Evolutionary conservation across 805 yeast species (phyloP), one percentile per base, ranked within the genome.

Genomic region (Nakazawaea ishiwadae): DNA sequence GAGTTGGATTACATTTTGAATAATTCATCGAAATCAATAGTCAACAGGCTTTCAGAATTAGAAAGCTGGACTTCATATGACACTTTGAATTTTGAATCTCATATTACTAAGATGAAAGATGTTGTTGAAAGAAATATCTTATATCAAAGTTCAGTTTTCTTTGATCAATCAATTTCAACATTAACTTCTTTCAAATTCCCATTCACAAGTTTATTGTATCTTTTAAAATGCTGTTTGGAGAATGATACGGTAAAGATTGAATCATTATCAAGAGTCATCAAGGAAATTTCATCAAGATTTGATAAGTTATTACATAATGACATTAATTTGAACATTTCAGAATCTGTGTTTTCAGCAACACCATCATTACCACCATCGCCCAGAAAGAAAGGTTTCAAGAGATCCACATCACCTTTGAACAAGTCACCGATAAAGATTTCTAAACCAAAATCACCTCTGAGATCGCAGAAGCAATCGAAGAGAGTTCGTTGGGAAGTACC

Each of bases 1-100:
- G 84, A 79, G 35, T 52, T 78, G 4, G 86, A 81, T 48, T 58
- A 66, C 28, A 71, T 78, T 4, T 51, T 77, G 11, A 55, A 61
- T 23, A 71, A 69, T 12, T 68, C 80, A 5, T 62, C 73, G 1
- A 59, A 58, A 4, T 69, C 66, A n/a, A 65, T 75, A 4, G 50
- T 75, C n/a, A 59, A 62, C 26, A 68, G 68, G 40, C 55, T 82
- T 15, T 52, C 63, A 30, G 82, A 80, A 40, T 55, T 72, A 49
- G 82, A 77, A 26, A 62, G 71, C 4, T 84, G 90, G 89, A 50
- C 64, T 12, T 66, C 63, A 0, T 50, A 54, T 24, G 77, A 77
- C 54, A 60, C 72, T 3, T 40, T 54, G 1, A 44, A 67, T 0
- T 75, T 71, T 42, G 68, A 73, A 12, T 52, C 60, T 2, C 58